Base-by-base conservation (phyloP, 2,329 filamentous ascomycete genomes). In the Diaporthe destruens region DNA sequence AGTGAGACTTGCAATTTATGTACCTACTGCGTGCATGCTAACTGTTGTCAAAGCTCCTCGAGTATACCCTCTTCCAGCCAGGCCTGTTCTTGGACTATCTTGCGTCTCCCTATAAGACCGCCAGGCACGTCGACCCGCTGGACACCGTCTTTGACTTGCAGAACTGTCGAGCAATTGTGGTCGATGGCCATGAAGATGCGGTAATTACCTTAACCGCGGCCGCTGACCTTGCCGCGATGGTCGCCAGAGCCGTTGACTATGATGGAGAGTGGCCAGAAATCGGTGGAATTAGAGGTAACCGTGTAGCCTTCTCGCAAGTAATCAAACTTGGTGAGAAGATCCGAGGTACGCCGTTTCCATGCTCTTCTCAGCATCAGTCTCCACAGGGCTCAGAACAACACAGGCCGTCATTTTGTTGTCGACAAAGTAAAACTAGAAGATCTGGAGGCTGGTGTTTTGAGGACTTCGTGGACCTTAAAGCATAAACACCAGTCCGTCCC, bases 61-160 rank as follows among this genome's bases (percentile, higher is more conserved):
- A 90, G 72, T 90, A 90, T 77, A 85, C 81, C 0, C 80, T 89
- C 0, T 90, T 90, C 75, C 87, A 89, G 49, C 86, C 86, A 0
- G 87, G 87, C 0, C 75, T 89, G 1, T 89, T 89, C 76, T 76
- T 87, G 32, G 83, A 91, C 77, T 90, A 90, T 79, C 81, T 89
- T 44, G 86, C 86, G 1, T 84, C 80, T 66, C 88, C 89, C 0
- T 77, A 86, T 71, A 81, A 83, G 54, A 84, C 87, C 0, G 77
- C 84, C 8, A 86, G 84, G 47, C 80, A 87, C 42, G 76, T 90
- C 0, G 75, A 80, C 1, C 79, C 82, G 0, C 76, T 86, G 1
- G 78, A 86, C 20, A 81, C 75, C 0, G 72, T 80, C 1, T 77
- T 86, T 42, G 81, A 86, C 75, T 83, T 85, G 42, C n/a, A 83